Evolutionary conservation across 2,329 filamentous ascomycete species (phyloP).

Genomic region (Stachybotrys elegans): DNA sequence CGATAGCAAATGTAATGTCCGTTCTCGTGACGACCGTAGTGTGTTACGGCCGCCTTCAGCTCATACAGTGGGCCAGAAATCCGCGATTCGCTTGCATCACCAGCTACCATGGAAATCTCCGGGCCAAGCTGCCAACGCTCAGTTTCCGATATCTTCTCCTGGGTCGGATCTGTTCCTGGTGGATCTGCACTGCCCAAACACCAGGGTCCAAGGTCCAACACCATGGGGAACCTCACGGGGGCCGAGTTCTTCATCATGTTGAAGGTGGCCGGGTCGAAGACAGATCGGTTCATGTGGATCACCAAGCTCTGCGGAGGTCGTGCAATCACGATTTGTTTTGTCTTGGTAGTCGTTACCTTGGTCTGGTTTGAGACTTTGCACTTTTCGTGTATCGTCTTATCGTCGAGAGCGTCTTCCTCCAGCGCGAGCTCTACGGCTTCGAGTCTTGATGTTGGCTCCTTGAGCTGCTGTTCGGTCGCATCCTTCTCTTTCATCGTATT

Average conservation of each 20-base stretch:
- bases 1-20: conserved; percentile 94
- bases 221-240: conserved; percentile 68
- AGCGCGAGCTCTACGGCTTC: conserved; percentile 64
- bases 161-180: too few relatives aligned
- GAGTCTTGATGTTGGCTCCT: conserved; percentile 51
- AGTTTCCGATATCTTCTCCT: too few relatives aligned
- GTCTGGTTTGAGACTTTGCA: conserved; percentile 64
- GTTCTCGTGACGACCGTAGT: conserved; percentile 87
- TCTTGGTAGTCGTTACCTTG: conserved; percentile 75
- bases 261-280: conserved; percentile 81
- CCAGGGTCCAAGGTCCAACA: conserved; percentile 78
- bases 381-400: conserved; percentile 55
- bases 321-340: conserved; percentile 81
- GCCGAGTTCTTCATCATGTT: conserved; percentile 79
- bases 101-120: conserved; percentile 66
- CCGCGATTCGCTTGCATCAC: conserved; percentile 42
- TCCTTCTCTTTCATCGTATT: conserved; percentile 29
- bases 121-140: conserved; percentile 70
- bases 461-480: conserved; percentile 42
- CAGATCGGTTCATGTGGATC: conserved; percentile 85
- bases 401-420: conserved; percentile 75
- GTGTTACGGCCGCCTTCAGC: conserved; percentile 78
- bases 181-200: conserved; percentile 59
- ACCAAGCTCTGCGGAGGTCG: conserved; percentile 75
- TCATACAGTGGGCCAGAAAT: conserved; percentile 63